Evolutionary conservation across 2,329 filamentous ascomycete species (phyloP), one percentile per base, ranked within the genome.

Genomic region (Ophiobolus disseminans): DNA sequence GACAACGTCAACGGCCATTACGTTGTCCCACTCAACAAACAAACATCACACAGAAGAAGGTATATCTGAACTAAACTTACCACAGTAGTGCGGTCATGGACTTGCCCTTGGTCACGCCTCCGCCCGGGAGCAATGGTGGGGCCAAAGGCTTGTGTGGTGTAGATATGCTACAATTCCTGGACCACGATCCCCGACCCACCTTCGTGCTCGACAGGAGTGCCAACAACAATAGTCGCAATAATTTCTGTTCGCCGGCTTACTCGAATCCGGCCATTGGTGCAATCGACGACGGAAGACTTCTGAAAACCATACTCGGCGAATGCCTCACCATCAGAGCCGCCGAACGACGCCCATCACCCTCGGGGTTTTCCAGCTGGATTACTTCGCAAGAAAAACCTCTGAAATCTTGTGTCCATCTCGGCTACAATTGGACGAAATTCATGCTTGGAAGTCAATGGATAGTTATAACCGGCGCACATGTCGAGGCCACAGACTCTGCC

Each of bases 371-470:
- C 10, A 28, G 9, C 25, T 28, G 25, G 25, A 9, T 28, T n/a
- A n/a, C 3, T 2, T 28, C n/a, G 5, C 25, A 28, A 3, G 25
- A 28, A 3, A n/a, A n/a, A 28, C 9, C 25, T 28, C n/a, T 2
- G 3, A 5, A n/a, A 2, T 28, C 49, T 7, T 50, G 47, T 11
- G 22, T 28, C 10, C 54, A 48, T 43, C 34, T 36, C 14, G 44
- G 45, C 2, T 45, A 50, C 32, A 53, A 13, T 2, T 63, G 58
- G 58, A 59, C 23, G 3, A 59, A 46, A 34, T 34, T 59, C 11
- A n/a, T 49, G 8, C 48, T 65, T 25, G 49, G 38, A 39, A 35
- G 35, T 20, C 59, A 50, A 11, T 69, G 64, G 63, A 57, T 48
- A 13, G 54, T 69, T 19, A 47, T 68, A 14, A 61, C 57, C 11